Evolutionary conservation across 305 asterid species (phyloP), one percentile per base, ranked within the genome.

Genomic region (Fraxinus sp.): DNA sequence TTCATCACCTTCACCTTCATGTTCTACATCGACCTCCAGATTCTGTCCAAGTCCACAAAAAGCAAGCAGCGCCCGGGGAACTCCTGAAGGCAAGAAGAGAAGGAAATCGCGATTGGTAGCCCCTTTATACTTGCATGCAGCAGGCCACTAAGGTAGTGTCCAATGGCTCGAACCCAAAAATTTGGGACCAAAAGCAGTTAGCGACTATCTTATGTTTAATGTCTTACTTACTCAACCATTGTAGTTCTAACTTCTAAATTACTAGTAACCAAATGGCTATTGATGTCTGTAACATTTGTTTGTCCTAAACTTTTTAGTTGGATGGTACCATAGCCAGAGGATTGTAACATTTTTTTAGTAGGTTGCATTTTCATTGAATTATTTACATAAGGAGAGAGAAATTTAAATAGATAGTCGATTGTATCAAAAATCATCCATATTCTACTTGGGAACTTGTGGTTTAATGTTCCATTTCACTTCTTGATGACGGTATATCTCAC

Each of bases 1-100:
- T 82, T 75, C 87, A 82, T 86, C 95, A 7, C 87, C 94, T 83
- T 86, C 97, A 13, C 87, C 94, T 82, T 87, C 85, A 43, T 52
- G 81, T 39, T 86, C 89, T 33, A 35, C 84, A 78, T 55, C 66
- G 7, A n/a, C 10, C 64, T 52, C 24, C 9, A 52, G 66, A 55
- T 55, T 55, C 26, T 82, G 92, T 0, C 30, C 82, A 46, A 85
- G 77, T 80, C 39, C 85, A 13, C 89, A 95, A 49, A 93, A 91
- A 79, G 72, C 85, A 77, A 88, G 90, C 68, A 82, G 84, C 6
- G 43, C 79, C 5, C 86, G 88, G 85, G 84, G 89, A 77, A 93
- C 97, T 49, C 97, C 99, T 73, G 95, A 93, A 32, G 91, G 93
- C 78, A 96, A 96, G 87, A 96, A 91, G 88, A 90, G 98, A 76